phyloP scores from a whole-genome alignment of 2,329 filamentous ascomycete species.

The Apiospora hydei region DNA sequence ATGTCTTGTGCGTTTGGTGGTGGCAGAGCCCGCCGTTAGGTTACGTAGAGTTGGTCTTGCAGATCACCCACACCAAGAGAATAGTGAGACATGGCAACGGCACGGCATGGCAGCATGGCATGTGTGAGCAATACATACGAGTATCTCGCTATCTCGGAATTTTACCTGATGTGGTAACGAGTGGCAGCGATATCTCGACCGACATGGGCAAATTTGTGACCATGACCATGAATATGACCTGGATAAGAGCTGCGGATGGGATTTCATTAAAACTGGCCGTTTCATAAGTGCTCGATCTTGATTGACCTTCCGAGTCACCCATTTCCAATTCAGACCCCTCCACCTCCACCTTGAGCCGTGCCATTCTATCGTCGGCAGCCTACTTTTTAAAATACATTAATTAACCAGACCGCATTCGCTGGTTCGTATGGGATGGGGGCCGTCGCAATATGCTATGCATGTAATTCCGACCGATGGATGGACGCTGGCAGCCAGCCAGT shows the following conservation, averaged over 20 bases:
- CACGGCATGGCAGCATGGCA: background rate
- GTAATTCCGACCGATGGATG: background rate
- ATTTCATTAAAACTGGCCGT: slow-evolving; percentile 2
- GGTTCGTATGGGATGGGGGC: background rate
- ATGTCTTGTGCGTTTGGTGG: background rate
- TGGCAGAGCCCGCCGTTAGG: background rate
- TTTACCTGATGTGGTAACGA: background rate
- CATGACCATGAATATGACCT: background rate
- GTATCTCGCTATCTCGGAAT: background rate
- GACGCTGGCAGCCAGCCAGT: background rate
- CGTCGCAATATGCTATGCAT: background rate
- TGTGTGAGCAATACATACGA: background rate
- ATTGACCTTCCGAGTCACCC: slow-evolving; percentile 6
- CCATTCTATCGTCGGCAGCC: background rate
- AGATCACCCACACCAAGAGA: background rate
- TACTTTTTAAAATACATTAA: background rate
- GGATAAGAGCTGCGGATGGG: background rate
- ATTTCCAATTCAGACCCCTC: background rate
- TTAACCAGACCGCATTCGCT: background rate
- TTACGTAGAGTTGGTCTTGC: slow-evolving; percentile 1
- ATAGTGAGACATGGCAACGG: slow-evolving; percentile 7
- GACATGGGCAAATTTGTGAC: background rate
- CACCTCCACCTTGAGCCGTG: background rate
- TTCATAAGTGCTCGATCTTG: slow-evolving; percentile 16
- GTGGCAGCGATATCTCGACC: background rate